Conservation (phyloP, 495 filamentous ascomycete species). For the Stereocaulon alpinum region DNA sequence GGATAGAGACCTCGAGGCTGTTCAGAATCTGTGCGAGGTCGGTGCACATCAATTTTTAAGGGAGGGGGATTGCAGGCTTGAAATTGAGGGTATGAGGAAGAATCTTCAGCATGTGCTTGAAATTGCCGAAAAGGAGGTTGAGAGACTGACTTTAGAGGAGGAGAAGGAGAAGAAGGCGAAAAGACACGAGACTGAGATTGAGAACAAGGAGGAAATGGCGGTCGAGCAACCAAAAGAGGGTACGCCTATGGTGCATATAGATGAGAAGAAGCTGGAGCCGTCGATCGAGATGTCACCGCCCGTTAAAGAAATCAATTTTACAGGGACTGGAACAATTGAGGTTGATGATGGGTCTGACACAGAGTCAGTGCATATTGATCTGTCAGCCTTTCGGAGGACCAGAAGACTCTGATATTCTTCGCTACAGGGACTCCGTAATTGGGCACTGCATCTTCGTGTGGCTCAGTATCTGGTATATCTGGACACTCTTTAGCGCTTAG, state of each 20-base stretch:
- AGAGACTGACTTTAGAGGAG: conserved; percentile 32
- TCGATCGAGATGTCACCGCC: conserved; percentile 4
- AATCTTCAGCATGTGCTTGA: conserved; percentile 36
- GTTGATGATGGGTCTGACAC: conserved; percentile 21
- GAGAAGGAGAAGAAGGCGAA: conserved; percentile 24
- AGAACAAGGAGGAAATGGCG: conserved; percentile 20
- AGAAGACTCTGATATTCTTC: conserved; percentile 12
- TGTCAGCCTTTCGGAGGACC: conserved; percentile 20
- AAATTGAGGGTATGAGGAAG: conserved; percentile 58
- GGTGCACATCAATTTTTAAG: conserved; percentile 81
- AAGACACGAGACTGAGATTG: not conserved
- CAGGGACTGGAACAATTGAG: conserved; percentile 18
- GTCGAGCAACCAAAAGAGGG: not conserved
- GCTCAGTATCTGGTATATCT: conserved; percentile 12
- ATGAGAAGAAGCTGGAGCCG: not conserved
- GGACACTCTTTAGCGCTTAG: conserved; percentile 2
- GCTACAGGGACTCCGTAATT: not conserved
- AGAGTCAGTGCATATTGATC: conserved; percentile 23
- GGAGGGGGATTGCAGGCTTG: conserved; percentile 65
- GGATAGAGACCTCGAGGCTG: conserved; percentile 66
- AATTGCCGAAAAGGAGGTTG: conserved; percentile 33
- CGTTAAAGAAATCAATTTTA: conserved; percentile 15
- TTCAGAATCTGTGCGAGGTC: conserved; percentile 70
- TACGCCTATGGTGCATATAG: not conserved
- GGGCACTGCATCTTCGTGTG: not conserved